A percentile compares a stretch with the other conserved stretches of the same genome.
These are phyloP conservation scores for Fusarium citri DNA, from an alignment of 2,329 filamentous ascomycete species.

Conservation along the genomic window DNA sequence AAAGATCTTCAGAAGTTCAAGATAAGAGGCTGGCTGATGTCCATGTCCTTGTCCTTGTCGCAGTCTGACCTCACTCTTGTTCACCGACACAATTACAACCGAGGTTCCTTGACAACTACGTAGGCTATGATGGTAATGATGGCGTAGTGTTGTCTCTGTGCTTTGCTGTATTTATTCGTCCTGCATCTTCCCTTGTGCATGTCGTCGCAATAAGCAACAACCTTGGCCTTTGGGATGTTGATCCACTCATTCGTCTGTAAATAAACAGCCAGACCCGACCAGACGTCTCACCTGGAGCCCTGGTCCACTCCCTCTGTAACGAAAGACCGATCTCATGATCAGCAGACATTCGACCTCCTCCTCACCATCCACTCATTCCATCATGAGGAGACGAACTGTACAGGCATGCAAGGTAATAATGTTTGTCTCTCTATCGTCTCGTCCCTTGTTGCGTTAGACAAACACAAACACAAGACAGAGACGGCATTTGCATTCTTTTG, in stretches of 20 bases:
- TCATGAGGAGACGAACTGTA: conserved; percentile 4
- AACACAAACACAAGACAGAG: conserved; percentile 18
- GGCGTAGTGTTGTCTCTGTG: background rate
- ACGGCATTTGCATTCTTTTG: conserved; percentile 16
- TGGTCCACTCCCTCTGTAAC: conserved; percentile 24
- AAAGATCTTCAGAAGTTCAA: background rate
- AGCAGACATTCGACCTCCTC: conserved; percentile 22
- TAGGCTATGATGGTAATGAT: background rate
- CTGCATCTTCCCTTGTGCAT: conserved; percentile 8
- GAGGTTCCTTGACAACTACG: background rate
- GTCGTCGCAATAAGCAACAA: conserved; percentile 33
- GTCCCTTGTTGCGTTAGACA: conserved; percentile 27
- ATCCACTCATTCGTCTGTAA: conserved; percentile 34
- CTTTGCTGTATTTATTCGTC: background rate
- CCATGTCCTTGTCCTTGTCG: background rate
- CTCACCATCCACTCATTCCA: background rate
- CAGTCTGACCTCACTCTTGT: background rate
- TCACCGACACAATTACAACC: background rate
- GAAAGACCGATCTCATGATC: conserved; percentile 38
- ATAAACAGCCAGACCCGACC: conserved; percentile 25
- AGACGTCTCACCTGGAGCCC: conserved; percentile 20
- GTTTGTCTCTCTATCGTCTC: conserved; percentile 14
- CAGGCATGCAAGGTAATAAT: conserved; percentile 18
- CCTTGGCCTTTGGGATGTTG: conserved; percentile 20
- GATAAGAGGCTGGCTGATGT: conserved; percentile 18